These are phyloP conservation scores for Lipomyces starkeyi DNA, from an alignment of 805 yeast species.

Conservation along the genomic window DNA sequence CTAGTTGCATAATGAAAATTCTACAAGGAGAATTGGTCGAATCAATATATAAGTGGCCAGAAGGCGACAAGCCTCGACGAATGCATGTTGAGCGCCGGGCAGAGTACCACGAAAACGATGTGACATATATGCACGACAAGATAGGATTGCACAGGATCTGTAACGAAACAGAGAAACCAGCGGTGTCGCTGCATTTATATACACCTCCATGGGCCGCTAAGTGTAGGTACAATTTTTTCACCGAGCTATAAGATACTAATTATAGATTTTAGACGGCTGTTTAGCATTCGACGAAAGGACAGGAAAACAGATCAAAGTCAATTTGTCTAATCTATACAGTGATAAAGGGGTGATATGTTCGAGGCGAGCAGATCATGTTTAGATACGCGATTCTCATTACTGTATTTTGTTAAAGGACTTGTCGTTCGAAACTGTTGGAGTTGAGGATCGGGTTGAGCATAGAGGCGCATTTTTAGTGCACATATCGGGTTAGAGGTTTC, in stretches of 20 bases:
- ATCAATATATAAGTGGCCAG: constrained; percentile 60
- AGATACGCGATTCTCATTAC: background rate
- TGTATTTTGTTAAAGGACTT: background rate
- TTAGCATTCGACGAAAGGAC: constrained; percentile 53
- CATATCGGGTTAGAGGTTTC: background rate
- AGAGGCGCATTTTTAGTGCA: background rate
- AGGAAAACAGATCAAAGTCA: constrained; percentile 46
- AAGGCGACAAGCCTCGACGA: constrained; percentile 39
- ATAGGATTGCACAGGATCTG: constrained; percentile 70
- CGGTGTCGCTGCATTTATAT: constrained; percentile 72
- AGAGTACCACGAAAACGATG: constrained; percentile 48
- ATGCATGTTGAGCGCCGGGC: constrained; percentile 44
- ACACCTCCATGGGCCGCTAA: constrained; percentile 77
- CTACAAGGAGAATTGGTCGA: constrained; percentile 65
- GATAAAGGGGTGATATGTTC: constrained; percentile 57
- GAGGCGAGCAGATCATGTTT: constrained; percentile 20
- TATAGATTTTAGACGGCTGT: constrained; percentile 44
- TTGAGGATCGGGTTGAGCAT: background rate
- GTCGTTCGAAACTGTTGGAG: background rate
- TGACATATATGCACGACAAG: constrained; percentile 68
- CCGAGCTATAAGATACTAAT: constrained; percentile 4
- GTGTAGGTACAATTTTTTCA: constrained; percentile 54
- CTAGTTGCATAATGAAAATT: constrained; percentile 68
- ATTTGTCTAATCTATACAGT: constrained; percentile 63
- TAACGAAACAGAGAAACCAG: constrained; percentile 54